Conservation (phyloP, 352 stramenopile species). For the Pythium periplocum region DNA sequence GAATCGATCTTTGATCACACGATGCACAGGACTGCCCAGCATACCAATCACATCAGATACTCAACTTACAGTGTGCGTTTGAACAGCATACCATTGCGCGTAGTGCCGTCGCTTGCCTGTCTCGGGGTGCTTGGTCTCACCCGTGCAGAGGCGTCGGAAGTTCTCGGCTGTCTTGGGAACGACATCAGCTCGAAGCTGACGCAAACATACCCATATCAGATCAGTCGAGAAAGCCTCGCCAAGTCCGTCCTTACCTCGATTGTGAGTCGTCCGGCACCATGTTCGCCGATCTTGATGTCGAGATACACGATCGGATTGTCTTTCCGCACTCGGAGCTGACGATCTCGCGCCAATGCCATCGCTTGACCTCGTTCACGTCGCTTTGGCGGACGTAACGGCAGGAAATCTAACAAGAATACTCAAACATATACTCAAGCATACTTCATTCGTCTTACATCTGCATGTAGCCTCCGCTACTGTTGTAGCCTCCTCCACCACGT, state of each 20-base stretch:
- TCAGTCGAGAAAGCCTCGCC: too few relatives aligned
- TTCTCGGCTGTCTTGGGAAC: constrained; percentile 95
- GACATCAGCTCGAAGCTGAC: constrained; percentile 90
- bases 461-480: too few relatives aligned
- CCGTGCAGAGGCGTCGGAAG: constrained; percentile 95
- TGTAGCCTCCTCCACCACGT: too few relatives aligned
- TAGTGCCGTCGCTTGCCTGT: constrained; percentile 55
- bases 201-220: not conserved
- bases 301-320: constrained; percentile 93
- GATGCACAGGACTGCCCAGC: constrained; percentile 72
- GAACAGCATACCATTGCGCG: constrained; percentile 29
- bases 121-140: constrained; percentile 64
- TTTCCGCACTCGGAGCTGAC: not conserved
- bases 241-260: constrained; percentile 68
- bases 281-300: constrained; percentile 91
- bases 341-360: too few relatives aligned
- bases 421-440: too few relatives aligned
- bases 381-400: too few relatives aligned
- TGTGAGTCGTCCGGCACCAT: constrained; percentile 80
- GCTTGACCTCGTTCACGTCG: too few relatives aligned
- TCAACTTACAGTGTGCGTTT: not conserved
- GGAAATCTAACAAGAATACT: too few relatives aligned
- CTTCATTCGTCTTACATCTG: too few relatives aligned
- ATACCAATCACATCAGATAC: not conserved
- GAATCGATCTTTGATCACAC: constrained; percentile 89